Percentiles rank a stretch among this genome's conserved stretches.
Evolutionary conservation across 257 asterid species (phyloP).

Genomic region (Scutellaria minor): DNA sequence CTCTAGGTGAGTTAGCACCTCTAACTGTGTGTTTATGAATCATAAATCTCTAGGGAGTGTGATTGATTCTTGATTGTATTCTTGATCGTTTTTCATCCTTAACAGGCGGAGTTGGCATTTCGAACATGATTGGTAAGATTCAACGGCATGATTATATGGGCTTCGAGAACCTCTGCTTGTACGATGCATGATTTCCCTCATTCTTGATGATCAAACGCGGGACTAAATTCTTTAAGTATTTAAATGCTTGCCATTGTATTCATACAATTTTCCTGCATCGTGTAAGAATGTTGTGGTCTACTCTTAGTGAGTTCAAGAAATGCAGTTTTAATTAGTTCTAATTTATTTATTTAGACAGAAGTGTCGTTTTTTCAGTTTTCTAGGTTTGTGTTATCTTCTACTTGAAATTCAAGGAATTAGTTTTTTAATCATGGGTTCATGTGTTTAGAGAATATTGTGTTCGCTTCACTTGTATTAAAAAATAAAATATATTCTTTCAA

Average conservation of each 20-base stretch:
- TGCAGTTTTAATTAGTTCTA: not conserved
- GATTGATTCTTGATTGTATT: not conserved
- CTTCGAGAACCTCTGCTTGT: slow-evolving; percentile 90
- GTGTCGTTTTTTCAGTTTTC: not conserved
- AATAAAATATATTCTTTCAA: not conserved
- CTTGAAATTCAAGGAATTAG: not conserved
- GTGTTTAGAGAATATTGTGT: not conserved
- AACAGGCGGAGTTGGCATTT: slow-evolving; percentile 94
- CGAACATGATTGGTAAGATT: slow-evolving; percentile 86
- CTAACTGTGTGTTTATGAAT: not conserved
- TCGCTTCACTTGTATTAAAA: not conserved
- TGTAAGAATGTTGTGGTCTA: slow-evolving; percentile 25
- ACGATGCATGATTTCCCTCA: slow-evolving; percentile 35
- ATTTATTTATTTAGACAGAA: slow-evolving; percentile 2
- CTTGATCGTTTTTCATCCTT: slow-evolving; percentile 7
- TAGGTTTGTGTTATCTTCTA: not conserved
- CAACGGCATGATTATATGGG: slow-evolving; percentile 87
- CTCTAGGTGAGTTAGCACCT: slow-evolving; percentile 62
- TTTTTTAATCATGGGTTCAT: not conserved
- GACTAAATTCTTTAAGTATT: slow-evolving; percentile 6
- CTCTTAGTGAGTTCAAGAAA: slow-evolving; percentile 17
- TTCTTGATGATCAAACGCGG: not conserved
- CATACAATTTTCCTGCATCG: slow-evolving; percentile 11
- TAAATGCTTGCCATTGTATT: slow-evolving; percentile 16
- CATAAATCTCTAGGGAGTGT: not conserved